Evolutionary conservation across 2,329 filamentous ascomycete species (phyloP), one percentile per base, ranked within the genome.

Genomic region (Trichophyton benhamiae): DNA sequence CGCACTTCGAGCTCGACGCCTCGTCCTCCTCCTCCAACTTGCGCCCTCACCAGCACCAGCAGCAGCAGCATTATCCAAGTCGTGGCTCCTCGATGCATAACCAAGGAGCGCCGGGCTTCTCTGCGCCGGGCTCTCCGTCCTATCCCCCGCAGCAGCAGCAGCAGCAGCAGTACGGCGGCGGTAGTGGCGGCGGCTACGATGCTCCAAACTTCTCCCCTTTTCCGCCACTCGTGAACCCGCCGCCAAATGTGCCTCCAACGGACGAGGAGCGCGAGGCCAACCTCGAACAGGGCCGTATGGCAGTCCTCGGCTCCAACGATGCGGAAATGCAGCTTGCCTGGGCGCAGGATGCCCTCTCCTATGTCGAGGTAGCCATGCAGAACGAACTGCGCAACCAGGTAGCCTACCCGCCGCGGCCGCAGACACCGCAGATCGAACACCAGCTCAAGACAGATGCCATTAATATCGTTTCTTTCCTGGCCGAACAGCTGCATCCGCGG

Each of bases 251-350:
- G 20, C 94, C 94, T 11, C 90, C 90, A 0, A 91, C 89, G 62
- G 91, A 97, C 74, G 91, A 96, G 67, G 90, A 96, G 71, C 91
- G 95, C 75, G 94, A 96, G 74, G 85, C 87, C 33, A 91, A 90
- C 57, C 77, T 99, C 60, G 94, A 95, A 77, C 87, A 86, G 71
- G 90, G 91, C 38, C 85, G 92, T 61, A 78, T 88, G 64, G 83
- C 88, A 63, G 92, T 97, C 41, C 80, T 99, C 65, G 89, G 91
- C 71, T 96, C 91, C 55, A 95, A 95, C 70, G 91, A 99, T 72
- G 90, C 95, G 57, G 87, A 95, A 67, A 95, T 95, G 85, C 94
- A 99, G 77, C 82, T 99, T 69, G 89, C 89, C 63, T 99, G 94
- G 94, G 92, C 94, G 46, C 88, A 95, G 71, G 94, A 97, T 75